Base-by-base conservation (phyloP, 306 rosid species). In the Morella rubra region DNA sequence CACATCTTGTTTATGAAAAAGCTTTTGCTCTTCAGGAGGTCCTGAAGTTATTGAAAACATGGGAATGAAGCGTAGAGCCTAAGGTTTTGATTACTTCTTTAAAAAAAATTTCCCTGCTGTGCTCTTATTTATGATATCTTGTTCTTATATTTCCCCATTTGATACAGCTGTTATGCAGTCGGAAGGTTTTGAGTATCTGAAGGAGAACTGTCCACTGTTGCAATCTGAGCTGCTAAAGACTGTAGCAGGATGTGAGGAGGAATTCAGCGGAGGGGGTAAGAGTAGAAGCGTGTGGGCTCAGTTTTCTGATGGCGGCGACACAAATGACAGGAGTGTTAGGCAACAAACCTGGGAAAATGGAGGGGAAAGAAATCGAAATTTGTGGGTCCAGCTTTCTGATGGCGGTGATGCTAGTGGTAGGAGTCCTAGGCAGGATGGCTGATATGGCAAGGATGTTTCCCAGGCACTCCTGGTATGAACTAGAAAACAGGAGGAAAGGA, bases 201-300 rank as follows among this genome's bases (percentile, higher is more conserved):
- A 90, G 91, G 98, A 95, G 56, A 81, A 85, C 82, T 92, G 97
- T 44, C 97, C 98, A 2, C 76, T 90, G 80, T 85, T 92, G 76
- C 98, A 95, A 87, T 95, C 98, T 6, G 98, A 95, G 81, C 90
- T 95, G 58, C 83, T 95, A 49, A 95, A 95, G 88, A 92, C 91
- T 7, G 97, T 95, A 62, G 98, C 98, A 4, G 97, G 97, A 49
- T 86, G 91, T 0, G 98, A 90, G 55, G 98, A 90, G 81, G 98
- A 90, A 72, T 84, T 87, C 71, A 94, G 96, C 11, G 96, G 93
- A 59, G 97, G 90, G 80, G 97, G 93, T 42, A 92, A 90, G 80
- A 84, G 96, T 78, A 85, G 84, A 74, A 95, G 98, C 18, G 96
- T 95, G 69, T 95, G 98, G 98, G 98, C 90, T 46, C 97, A 92